Conservation (phyloP, 2,329 filamentous ascomycete species). For the Sphaerulina vaccinii region DNA sequence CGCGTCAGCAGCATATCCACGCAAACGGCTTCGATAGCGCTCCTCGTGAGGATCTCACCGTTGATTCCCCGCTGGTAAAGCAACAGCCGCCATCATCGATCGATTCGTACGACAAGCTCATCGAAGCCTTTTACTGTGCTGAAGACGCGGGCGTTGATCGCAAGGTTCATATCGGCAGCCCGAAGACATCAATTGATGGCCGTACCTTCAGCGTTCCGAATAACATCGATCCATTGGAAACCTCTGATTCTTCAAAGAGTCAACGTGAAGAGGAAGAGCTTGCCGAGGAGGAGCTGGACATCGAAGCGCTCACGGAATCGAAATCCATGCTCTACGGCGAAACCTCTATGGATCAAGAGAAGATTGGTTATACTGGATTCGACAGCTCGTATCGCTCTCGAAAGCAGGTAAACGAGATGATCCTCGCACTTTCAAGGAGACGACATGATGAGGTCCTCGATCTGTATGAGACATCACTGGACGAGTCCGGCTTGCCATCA, state of each 20-base stretch:
- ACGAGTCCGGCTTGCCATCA: constrained; percentile 25
- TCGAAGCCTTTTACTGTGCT: constrained; percentile 2
- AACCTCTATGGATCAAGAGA: background rate
- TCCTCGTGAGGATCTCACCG: too few relatives aligned
- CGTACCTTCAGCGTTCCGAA: too few relatives aligned
- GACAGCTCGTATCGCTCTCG: background rate
- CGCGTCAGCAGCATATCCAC: too few relatives aligned
- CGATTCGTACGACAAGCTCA: background rate
- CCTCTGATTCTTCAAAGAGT: too few relatives aligned
- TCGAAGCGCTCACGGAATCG: background rate
- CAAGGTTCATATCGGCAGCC: background rate
- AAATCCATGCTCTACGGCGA: background rate
- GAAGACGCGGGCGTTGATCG: background rate
- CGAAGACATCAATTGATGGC: background rate
- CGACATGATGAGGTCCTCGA: constrained; percentile 26
- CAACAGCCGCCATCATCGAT: too few relatives aligned
- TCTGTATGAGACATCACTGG: constrained; percentile 27
- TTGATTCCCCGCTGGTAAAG: too few relatives aligned
- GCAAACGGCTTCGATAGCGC: too few relatives aligned
- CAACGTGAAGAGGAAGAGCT: too few relatives aligned
- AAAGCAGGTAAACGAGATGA: constrained; percentile 26
- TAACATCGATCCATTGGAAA: too few relatives aligned
- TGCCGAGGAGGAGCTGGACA: background rate
- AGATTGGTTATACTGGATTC: background rate
- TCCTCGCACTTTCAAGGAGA: constrained; percentile 27